phyloP scores from a whole-genome alignment of 495 filamentous ascomycete species.

The Amorphotheca resinae region DNA sequence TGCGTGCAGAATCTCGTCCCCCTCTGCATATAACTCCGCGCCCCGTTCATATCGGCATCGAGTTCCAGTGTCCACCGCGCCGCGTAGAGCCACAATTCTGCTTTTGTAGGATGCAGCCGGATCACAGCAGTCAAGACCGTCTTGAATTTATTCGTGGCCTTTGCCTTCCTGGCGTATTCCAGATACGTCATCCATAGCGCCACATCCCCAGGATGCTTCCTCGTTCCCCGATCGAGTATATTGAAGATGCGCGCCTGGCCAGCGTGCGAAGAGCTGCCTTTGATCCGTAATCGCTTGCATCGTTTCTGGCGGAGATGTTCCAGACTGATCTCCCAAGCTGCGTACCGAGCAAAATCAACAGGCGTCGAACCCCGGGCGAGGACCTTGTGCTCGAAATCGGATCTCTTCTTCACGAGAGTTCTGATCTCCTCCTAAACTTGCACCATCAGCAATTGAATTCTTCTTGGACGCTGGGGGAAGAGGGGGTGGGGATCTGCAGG shows the following conservation, averaged over 20 bases:
- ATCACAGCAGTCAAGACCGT: slow-evolving; percentile 65
- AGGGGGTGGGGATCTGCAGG: slow-evolving; percentile 4
- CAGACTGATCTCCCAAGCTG: slow-evolving; percentile 82
- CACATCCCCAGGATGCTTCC: slow-evolving; percentile 71
- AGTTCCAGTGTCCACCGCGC: slow-evolving; percentile 63
- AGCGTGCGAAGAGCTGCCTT: slow-evolving; percentile 40
- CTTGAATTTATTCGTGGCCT: slow-evolving; percentile 66
- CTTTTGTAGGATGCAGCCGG: slow-evolving; percentile 71
- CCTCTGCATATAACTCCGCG: slow-evolving; percentile 75
- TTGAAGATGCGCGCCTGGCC: slow-evolving; percentile 76
- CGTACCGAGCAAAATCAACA: slow-evolving; percentile 73
- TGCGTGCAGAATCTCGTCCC: slow-evolving; percentile 77
- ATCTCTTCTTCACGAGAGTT: slow-evolving; percentile 75
- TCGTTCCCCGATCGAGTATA: slow-evolving; percentile 76
- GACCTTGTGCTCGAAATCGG: slow-evolving; percentile 84
- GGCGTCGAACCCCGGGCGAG: slow-evolving; percentile 66
- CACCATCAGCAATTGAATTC: background rate
- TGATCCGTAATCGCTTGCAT: slow-evolving; percentile 65
- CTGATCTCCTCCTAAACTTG: slow-evolving; percentile 64
- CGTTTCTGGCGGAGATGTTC: slow-evolving; percentile 72
- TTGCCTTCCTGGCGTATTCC: slow-evolving; percentile 62
- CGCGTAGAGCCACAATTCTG: slow-evolving; percentile 79
- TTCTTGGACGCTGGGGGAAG: background rate
- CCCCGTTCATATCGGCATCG: slow-evolving; percentile 72
- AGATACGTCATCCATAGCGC: slow-evolving; percentile 90